Evolutionary conservation across 1,284 basidiomycete genomes (phyloP).

Genomic region (Trichosporon coremiiforme): DNA sequence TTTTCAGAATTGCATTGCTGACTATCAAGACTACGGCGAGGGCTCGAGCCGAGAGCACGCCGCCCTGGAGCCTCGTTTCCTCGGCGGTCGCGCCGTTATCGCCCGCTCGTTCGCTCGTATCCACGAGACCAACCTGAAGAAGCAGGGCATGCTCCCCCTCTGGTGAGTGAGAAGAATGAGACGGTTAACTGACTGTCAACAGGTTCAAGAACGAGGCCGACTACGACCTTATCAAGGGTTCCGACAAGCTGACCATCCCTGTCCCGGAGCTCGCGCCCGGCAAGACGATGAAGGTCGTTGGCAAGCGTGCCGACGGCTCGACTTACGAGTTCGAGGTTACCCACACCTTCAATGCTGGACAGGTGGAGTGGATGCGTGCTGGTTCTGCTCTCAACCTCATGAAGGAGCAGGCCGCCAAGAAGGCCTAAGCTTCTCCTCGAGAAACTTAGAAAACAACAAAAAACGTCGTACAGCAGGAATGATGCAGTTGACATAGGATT

Average conservation of each 20-base stretch:
- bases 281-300: constrained; percentile 77
- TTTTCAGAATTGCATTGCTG: too few relatives aligned
- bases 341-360: constrained; percentile 63
- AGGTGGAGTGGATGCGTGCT: constrained; percentile 88
- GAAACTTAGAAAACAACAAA: constrained; percentile 6
- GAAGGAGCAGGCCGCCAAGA: constrained; percentile 19
- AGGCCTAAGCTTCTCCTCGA: constrained; percentile 4
- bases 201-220: constrained; percentile 85
- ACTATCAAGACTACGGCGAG: constrained; percentile 77
- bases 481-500: constrained; percentile 18
- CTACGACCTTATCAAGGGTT: constrained; percentile 83
- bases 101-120: constrained; percentile 94
- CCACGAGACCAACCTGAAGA: constrained; percentile 96
- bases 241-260: constrained; percentile 79
- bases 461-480: constrained; percentile 8
- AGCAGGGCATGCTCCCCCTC: constrained; percentile 59
- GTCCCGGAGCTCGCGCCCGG: constrained; percentile 84
- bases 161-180: constrained; percentile 60
- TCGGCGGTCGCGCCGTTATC: constrained; percentile 94
- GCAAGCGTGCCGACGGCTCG: constrained; percentile 79
- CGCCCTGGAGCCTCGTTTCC: constrained; percentile 94
- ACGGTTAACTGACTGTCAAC: constrained; percentile 69
- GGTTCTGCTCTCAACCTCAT: constrained; percentile 30
- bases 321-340: constrained; percentile 63
- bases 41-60: constrained; percentile 98